Evolutionary conservation across 2,329 filamentous ascomycete species (phyloP).

Genomic region (Chrysosporium keratinophilum): DNA sequence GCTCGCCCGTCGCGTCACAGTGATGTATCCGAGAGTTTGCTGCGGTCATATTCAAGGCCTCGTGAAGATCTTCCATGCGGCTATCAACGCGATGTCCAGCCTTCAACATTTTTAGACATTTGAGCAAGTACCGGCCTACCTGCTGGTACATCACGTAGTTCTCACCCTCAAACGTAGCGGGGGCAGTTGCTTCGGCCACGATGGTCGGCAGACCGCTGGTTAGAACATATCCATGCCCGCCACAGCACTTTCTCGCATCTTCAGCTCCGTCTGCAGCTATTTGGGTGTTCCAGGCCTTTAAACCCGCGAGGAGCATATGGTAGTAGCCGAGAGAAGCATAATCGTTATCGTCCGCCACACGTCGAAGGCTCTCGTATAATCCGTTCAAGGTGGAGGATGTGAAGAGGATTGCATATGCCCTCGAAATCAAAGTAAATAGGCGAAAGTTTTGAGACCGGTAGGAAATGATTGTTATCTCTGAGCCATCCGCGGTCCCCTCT

Average conservation of each 20-base stretch:
- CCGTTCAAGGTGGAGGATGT: conserved; percentile 13
- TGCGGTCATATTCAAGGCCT: not conserved
- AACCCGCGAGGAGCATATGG: conserved; percentile 22
- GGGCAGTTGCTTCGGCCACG: conserved; percentile 20
- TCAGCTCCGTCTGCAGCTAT: conserved; percentile 25
- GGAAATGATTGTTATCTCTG: conserved; percentile 18
- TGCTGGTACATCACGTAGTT: conserved; percentile 36
- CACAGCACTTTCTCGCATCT: conserved; percentile 29
- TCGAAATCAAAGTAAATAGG: conserved; percentile 21
- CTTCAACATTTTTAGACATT: conserved; percentile 9
- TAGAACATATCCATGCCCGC: conserved; percentile 31
- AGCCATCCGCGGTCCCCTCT: conserved; percentile 9
- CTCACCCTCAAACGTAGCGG: conserved; percentile 32
- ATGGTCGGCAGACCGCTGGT: conserved; percentile 28
- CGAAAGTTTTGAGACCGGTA: conserved; percentile 23
- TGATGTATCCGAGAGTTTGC: not conserved
- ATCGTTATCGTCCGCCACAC: conserved; percentile 9
- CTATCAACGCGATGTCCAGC: conserved; percentile 9
- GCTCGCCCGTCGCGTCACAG: conserved; percentile 14
- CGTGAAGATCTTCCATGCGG: not conserved
- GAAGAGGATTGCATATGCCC: conserved; percentile 23
- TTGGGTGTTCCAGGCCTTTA: conserved; percentile 24
- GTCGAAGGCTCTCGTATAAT: conserved; percentile 13
- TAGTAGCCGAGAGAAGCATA: conserved; percentile 16
- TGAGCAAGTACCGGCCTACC: conserved; percentile 24